A percentile compares a stretch with the other conserved stretches of the same genome.
phyloP scores from a whole-genome alignment of 805 yeast species.

The Sugiyamaella qingdaonensis region DNA sequence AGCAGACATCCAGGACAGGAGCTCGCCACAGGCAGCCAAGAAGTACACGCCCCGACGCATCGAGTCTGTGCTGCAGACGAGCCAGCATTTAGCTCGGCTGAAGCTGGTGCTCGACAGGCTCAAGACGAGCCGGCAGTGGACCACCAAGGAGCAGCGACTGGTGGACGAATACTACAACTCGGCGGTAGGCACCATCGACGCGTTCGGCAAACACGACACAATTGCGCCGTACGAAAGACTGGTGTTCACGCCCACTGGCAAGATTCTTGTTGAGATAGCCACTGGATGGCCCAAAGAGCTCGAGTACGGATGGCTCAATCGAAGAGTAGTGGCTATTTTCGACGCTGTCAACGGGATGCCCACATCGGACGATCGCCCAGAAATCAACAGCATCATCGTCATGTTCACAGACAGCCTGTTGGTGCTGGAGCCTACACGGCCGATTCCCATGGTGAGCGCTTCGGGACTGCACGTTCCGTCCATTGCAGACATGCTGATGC shows the following conservation, averaged over 20 bases:
- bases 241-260: conserved; percentile 88
- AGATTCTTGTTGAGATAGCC: conserved; percentile 78
- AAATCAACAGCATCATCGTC: conserved; percentile 52
- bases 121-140: conserved; percentile 46
- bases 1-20: conserved; percentile 32
- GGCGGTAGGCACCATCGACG: conserved; percentile 64
- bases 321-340: conserved; percentile 78
- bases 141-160: conserved; percentile 26
- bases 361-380: conserved; percentile 21
- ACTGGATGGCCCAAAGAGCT: conserved; percentile 82
- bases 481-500: conserved; percentile 80
- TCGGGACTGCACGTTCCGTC: conserved; percentile 46
- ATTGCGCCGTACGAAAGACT: conserved; percentile 53
- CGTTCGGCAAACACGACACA: conserved; percentile 61
- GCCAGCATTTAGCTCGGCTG: conserved; percentile 65
- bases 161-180: conserved; percentile 46
- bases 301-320: conserved; percentile 81
- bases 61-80: conserved; percentile 54
- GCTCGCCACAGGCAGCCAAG: conserved; percentile 30
- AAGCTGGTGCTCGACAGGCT: conserved; percentile 66
- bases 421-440: conserved; percentile 48
- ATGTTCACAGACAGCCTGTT: conserved; percentile 78
- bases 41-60: conserved; percentile 45
- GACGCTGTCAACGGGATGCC: conserved; percentile 41
- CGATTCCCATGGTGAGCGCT: conserved; percentile 35